Percentiles rank a stretch among this genome's conserved stretches.
Conservation (phyloP, 2,329 filamentous ascomycete species). For the Fusarium sp. region DNA sequence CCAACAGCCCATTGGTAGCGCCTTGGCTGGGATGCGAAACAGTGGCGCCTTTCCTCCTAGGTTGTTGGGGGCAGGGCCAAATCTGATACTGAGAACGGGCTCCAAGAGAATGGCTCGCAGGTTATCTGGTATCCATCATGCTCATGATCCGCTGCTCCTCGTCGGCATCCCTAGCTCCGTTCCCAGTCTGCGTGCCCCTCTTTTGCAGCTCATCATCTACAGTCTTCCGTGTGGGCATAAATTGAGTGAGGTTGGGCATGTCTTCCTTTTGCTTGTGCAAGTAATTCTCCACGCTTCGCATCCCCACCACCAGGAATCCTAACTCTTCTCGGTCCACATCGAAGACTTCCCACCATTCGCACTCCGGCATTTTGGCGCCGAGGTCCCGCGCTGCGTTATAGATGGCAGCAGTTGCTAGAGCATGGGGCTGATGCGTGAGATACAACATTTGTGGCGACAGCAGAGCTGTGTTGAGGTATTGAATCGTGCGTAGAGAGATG, state of each 20-base stretch:
- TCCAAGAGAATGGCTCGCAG: slow-evolving; percentile 7
- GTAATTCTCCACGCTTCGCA: slow-evolving; percentile 84
- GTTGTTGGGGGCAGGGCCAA: slow-evolving; percentile 22
- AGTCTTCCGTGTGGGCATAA: slow-evolving; percentile 71
- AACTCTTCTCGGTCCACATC: slow-evolving; percentile 95
- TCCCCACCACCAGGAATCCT: slow-evolving; percentile 89
- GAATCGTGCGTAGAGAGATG: slow-evolving; percentile 77
- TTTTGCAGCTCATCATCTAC: slow-evolving; percentile 74
- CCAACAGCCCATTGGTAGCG: slow-evolving; percentile 31
- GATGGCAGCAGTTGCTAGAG: slow-evolving; percentile 88
- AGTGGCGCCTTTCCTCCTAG: slow-evolving; percentile 13
- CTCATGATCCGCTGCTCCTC: slow-evolving; percentile 64
- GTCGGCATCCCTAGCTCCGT: slow-evolving; percentile 50
- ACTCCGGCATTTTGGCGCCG: slow-evolving; percentile 83
- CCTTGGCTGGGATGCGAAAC: slow-evolving; percentile 34
- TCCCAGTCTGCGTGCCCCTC: slow-evolving; percentile 59
- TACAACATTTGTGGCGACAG: slow-evolving; percentile 92
- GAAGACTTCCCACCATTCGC: slow-evolving; percentile 98
- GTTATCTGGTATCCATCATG: slow-evolving; percentile 53
- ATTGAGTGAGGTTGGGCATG: slow-evolving; percentile 63
- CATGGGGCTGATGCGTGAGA: slow-evolving; percentile 90
- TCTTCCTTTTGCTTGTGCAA: slow-evolving; percentile 72
- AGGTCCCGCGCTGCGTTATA: slow-evolving; percentile 89
- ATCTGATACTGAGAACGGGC: slow-evolving; percentile 20
- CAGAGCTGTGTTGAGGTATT: slow-evolving; percentile 88